Conservation (phyloP, 2,329 filamentous ascomycete genomes). For the Aspergillus neotritici region DNA sequence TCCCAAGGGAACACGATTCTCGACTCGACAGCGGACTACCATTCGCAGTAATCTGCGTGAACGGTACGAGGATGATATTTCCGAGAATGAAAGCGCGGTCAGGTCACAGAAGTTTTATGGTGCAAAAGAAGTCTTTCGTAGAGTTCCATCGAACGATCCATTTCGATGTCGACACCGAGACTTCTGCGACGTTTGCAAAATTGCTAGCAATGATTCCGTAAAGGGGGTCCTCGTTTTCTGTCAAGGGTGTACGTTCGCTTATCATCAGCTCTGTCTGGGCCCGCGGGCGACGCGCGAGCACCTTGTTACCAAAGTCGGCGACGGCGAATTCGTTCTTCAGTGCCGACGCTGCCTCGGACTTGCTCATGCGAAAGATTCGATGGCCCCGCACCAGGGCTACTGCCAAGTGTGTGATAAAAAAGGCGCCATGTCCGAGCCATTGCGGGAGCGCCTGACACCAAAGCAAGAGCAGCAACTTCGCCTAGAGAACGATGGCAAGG, state of each 20-base stretch:
- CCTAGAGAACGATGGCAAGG: conserved; percentile 69
- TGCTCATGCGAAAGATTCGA: conserved; percentile 61
- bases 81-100: conserved; percentile 45
- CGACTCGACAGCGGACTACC: conserved; percentile 25
- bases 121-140: conserved; percentile 68
- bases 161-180: conserved; percentile 67
- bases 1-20: conserved; percentile 22
- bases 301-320: conserved; percentile 74
- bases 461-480: conserved; percentile 79
- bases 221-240: conserved; percentile 75
- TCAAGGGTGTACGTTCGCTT: conserved; percentile 81
- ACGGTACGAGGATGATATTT: conserved; percentile 31
- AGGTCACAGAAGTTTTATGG: conserved; percentile 43
- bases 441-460: conserved; percentile 65
- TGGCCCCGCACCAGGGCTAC: conserved; percentile 62
- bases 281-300: conserved; percentile 71
- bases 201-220: conserved; percentile 47
- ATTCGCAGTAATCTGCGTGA: conserved; percentile 43
- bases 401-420: conserved; percentile 64
- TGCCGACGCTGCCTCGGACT: conserved; percentile 76
- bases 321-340: conserved; percentile 77
- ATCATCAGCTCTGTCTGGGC: conserved; percentile 79
- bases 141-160: conserved; percentile 53
- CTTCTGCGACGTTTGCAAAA: conserved; percentile 66
- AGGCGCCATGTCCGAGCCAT: conserved; percentile 68